Base-by-base conservation (phyloP, 371 early-diverging fungal species). In the Dichotomocladium elegans region DNA sequence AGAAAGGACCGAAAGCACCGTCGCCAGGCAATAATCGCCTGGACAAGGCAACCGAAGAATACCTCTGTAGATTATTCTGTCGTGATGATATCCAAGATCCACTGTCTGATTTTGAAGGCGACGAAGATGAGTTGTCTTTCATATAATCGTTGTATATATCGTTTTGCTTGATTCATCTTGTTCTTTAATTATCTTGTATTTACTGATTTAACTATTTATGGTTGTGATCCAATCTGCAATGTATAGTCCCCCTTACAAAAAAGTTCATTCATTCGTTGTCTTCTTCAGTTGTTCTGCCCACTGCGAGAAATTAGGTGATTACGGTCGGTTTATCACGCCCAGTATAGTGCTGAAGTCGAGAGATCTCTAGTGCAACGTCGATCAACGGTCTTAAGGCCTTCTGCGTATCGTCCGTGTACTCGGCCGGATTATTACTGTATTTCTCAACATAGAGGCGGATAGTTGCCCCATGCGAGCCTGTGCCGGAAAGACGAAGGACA, bases 391-490 rank as follows among this genome's bases (percentile, higher is more conserved):
- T 81, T 41, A 98, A 80, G 3, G 93, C 97, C 21, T 64, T 74
- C 65, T 92, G 93, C 10, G 94, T 85, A 19, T 91, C 90, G 15
- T 65, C 55, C 31, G 72, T 66, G 64, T 82, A 87, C 53, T 85
- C 74, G 12, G 63, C 57, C 4, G 71, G 53, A 54, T 92, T 79
- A 14, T 73, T 61, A 27, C 83, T 78, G 61, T 93, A 97, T 68
- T 92, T 91, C 64, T 98, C 98, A 17, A 95, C 90, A 57, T 98
- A 98, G 24, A 98, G 74, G 57, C 98, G 90, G 29, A 98, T 81
- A 28, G 98, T 98, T 2, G 98, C 98, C 22, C 97, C 97, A 52
- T 92, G 90, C 6, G 91, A 90, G 14, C 98, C 98, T 3, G 98
- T 98, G 10, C 98, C 98, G 31, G 90, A 89, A 28, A 96, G 70